These are phyloP conservation scores for Inonotus obliquus DNA, from an alignment of 1,284 basidiomycete species.

Conservation along the genomic window DNA sequence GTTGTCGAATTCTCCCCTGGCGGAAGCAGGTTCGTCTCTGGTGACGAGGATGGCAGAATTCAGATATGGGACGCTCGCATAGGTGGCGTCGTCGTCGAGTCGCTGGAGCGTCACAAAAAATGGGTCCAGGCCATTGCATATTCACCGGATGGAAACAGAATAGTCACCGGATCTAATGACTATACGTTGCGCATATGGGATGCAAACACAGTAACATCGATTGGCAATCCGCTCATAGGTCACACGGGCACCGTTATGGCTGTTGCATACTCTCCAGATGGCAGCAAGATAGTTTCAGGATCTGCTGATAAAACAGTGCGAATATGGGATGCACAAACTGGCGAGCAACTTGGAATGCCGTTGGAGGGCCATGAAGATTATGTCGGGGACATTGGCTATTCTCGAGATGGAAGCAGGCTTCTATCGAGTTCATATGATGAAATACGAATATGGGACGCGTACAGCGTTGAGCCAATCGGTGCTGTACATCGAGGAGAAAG, in stretches of 20 bases:
- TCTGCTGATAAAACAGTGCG: constrained; percentile 12
- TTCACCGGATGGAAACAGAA: neutral
- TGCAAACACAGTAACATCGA: neutral
- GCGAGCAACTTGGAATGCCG: neutral
- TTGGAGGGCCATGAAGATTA: neutral
- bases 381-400: neutral
- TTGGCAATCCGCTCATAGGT: constrained; percentile 1
- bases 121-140: constrained; percentile 20
- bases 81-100: neutral
- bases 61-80: constrained; percentile 87
- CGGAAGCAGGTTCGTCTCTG: constrained; percentile 84
- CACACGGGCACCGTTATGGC: constrained; percentile 5
- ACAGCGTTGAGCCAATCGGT: constrained; percentile 45
- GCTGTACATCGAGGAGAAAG: neutral
- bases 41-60: constrained; percentile 92
- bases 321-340: constrained; percentile 18
- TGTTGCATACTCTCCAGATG: constrained; percentile 14
- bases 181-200: constrained; percentile 6
- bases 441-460: constrained; percentile 90
- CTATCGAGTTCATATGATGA: constrained; percentile 60
- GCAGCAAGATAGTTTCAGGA: constrained; percentile 12
- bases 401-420: neutral
- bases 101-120: constrained; percentile 14
- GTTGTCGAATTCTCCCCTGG: constrained; percentile 64
- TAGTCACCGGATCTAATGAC: constrained; percentile 9